Evolutionary conservation across 2,329 filamentous ascomycete species (phyloP), one percentile per base, ranked within the genome.

Genomic region (Colletotrichum shisoi): DNA sequence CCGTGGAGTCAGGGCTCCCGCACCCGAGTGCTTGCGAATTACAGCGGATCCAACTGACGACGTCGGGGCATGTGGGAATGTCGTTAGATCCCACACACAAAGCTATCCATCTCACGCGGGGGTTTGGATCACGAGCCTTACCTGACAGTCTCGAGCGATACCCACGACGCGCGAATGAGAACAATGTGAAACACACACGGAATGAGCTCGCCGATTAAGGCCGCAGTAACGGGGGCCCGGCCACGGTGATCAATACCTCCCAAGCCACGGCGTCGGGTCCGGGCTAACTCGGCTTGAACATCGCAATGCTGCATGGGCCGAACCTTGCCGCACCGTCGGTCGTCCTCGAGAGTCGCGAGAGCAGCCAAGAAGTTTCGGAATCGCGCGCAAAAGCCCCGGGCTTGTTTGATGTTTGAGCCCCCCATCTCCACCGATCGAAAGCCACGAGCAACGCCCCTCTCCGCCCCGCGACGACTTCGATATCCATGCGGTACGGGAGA

Each of bases 21-120:
- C 34, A 46, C 42, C 64, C 60, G 46, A 53, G 64, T 53, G 59
- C 40, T 46, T 24, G 53, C 53, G 63, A 27, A 49, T 63, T 60
- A 63, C 53, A 63, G 63, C 53, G 11, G 17, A 61, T 19, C 17
- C 17, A 39, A 13, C 13, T 13, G 39, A n/a, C 8, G 31, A 45
- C 45, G 44, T 52, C 39, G 52, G 40, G 57, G 40, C n/a, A 34
- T 45, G 51, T 56, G 46, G 27, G 49, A 31, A 53, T 31, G 46
- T n/a, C n/a, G 44, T 9, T 39, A 52, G 44, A 27, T 17, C 7
- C 17, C n/a, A 34, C n/a, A 5, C 31, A 19, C 48, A n/a, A n/a
- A 34, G 21, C 40, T 40, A 42, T n/a, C 31, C 31, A 19, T 46
- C 6, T 57, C 34, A 21, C 12, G 24, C 8, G n/a, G 12, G 19